Evolutionary conservation across 2,329 filamentous ascomycete genomes (phyloP), one percentile per base, ranked within the genome.

Genomic region (Ramularia endophylla): DNA sequence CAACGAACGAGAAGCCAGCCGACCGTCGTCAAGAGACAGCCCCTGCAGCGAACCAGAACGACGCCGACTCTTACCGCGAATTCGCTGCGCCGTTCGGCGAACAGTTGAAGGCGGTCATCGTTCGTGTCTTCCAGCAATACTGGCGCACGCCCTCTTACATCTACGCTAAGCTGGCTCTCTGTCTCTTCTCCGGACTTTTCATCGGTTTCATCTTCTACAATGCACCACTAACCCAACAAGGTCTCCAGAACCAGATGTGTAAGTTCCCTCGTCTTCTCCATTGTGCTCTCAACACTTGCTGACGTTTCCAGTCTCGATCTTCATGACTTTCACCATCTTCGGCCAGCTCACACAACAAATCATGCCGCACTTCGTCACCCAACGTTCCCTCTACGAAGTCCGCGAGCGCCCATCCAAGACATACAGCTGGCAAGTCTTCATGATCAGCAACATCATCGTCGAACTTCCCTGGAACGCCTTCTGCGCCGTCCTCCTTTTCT

Each of bases 71-170:
- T 50, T 86, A 81, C 65, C 75, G 78, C 47, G 86, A 94, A 62
- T 94, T 94, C 47, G 88, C 88, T 3, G 85, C 86, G 4, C 78
- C 84, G 0, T 87, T 94, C 59, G 57, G 52, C 29, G 58, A 70
- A 6, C 88, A 95, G 63, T 68, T 90, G 30, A 68, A 65, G 41
- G 73, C 81, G 57, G 85, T 87, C 42, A 74, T 78, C 13, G 62
- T 75, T 51, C 86, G 88, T 56, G 83, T 92, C 18, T 92, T 92
- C 71, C 78, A 89, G 59, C 87, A 94, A 63, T 94, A 92, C 74
- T 94, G 88, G 87, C 84, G 88, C 46, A 89, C 82, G 0, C 88
- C 88, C 0, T 76, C 81, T 4, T 94, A 94, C 69, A 89, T 95
- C 63, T 94, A 90, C 69, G 82, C 85, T 56, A 94, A 94, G 71